phyloP scores from a whole-genome alignment of 805 yeast species.

The Tetrapisispora namnaoensis region DNA sequence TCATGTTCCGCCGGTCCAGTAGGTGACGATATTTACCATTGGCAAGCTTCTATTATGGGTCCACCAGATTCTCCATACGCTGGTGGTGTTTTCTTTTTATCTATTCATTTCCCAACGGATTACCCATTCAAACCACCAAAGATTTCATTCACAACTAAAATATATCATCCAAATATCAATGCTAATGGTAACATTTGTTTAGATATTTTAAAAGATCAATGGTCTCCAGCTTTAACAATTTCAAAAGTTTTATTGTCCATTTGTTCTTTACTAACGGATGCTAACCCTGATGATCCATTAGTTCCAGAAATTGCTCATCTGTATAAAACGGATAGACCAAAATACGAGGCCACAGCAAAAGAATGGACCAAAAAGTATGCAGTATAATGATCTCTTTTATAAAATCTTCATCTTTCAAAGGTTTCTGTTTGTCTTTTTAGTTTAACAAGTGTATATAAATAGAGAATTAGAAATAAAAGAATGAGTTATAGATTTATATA shows the following conservation, averaged over 20 bases:
- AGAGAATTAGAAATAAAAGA: neutral
- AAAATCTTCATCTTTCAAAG: neutral
- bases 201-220: constrained; percentile 93
- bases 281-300: constrained; percentile 97
- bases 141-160: constrained; percentile 84
- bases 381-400: constrained; percentile 44
- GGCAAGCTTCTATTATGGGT: constrained; percentile 99
- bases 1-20: constrained; percentile 99
- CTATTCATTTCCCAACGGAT: constrained; percentile 97
- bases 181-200: constrained; percentile 92
- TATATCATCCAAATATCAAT: constrained; percentile 96
- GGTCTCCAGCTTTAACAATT: constrained; percentile 98
- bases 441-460: neutral
- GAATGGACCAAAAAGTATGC: constrained; percentile 99
- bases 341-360: constrained; percentile 92
- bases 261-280: constrained; percentile 92
- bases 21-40: constrained; percentile 94
- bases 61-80: constrained; percentile 88
- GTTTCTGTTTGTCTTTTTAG: neutral
- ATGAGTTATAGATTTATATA: neutral
- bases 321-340: constrained; percentile 86
- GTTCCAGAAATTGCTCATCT: constrained; percentile 97
- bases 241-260: constrained; percentile 91
- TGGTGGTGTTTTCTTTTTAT: constrained; percentile 91
- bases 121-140: constrained; percentile 99